Percentiles rank a stretch among this genome's conserved stretches.
Evolutionary conservation across 805 yeast genomes (phyloP).

Genomic region (Cyberlindnera misumaiensis): DNA sequence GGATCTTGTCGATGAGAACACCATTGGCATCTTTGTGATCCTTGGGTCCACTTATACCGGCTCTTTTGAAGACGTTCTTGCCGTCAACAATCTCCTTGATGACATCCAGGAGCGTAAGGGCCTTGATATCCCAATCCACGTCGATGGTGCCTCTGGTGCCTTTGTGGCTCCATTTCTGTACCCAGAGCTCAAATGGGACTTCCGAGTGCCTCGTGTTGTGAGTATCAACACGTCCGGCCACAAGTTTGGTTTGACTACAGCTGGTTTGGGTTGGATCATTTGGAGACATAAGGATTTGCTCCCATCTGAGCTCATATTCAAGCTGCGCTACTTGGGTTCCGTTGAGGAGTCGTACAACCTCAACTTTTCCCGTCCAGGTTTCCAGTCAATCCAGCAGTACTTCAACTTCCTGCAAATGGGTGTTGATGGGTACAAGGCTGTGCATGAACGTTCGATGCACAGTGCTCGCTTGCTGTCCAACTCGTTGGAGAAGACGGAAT

Average conservation of each 20-base stretch:
- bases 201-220: constrained; percentile 65
- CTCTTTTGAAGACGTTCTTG: constrained; percentile 72
- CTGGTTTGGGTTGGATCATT: constrained; percentile 89
- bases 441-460: constrained; percentile 55
- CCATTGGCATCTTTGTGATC: constrained; percentile 85
- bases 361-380: constrained; percentile 90
- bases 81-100: constrained; percentile 58
- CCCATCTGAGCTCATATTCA: constrained; percentile 69
- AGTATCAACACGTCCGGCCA: constrained; percentile 90
- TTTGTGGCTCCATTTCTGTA: constrained; percentile 79
- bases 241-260: constrained; percentile 85
- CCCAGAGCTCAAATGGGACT: constrained; percentile 82
- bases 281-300: constrained; percentile 63
- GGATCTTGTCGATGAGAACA: constrained; percentile 76
- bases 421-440: constrained; percentile 55
- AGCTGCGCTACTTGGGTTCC: constrained; percentile 81
- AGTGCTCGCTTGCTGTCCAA: constrained; percentile 64
- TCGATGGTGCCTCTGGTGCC: constrained; percentile 92
- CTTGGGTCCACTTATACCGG: constrained; percentile 93
- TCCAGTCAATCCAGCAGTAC: constrained; percentile 85
- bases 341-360: constrained; percentile 79
- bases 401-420: constrained; percentile 72
- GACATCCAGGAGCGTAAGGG: constrained; percentile 64
- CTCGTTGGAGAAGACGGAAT: constrained; percentile 56
- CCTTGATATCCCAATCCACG: constrained; percentile 70